These are phyloP conservation scores for Erodium trifolium DNA, from an alignment of 441 rosid species.

Conservation along the genomic window DNA sequence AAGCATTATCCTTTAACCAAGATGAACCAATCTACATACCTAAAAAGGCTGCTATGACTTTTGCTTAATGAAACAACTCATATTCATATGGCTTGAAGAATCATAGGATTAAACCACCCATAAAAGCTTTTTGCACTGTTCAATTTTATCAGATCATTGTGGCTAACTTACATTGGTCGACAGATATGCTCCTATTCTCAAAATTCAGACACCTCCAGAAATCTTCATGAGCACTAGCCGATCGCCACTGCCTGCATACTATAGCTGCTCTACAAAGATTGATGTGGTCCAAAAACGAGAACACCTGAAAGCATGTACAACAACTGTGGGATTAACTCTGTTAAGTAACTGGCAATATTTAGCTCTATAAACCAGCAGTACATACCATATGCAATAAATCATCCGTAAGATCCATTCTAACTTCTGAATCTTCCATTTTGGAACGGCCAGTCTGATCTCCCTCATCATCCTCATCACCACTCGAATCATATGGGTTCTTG, in stretches of 20 bases:
- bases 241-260: conserved; percentile 95
- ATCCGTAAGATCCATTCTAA: conserved; percentile 88
- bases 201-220: conserved; percentile 90
- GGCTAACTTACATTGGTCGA: conserved; percentile 69
- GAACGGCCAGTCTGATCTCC: conserved; percentile 38
- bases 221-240: conserved; percentile 92
- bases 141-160: too few species aligned
- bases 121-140: too few species aligned
- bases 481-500: conserved; percentile 29
- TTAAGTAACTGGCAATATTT: not conserved
- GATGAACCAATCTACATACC: too few species aligned
- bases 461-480: conserved; percentile 40
- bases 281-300: conserved; percentile 70
- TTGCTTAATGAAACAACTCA: too few species aligned
- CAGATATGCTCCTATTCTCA: conserved; percentile 62
- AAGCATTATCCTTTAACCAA: too few species aligned
- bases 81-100: too few species aligned
- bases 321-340: not conserved
- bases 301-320: conserved; percentile 45
- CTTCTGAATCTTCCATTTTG: conserved; percentile 47
- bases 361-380: conserved; percentile 7
- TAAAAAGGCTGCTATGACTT: too few species aligned
- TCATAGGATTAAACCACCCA: too few species aligned
- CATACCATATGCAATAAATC: conserved; percentile 89
- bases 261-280: conserved; percentile 80